A percentile compares a stretch with the other conserved stretches of the same genome.
phyloP scores from a whole-genome alignment of 306 rosid species.

The Senna tora region DNA sequence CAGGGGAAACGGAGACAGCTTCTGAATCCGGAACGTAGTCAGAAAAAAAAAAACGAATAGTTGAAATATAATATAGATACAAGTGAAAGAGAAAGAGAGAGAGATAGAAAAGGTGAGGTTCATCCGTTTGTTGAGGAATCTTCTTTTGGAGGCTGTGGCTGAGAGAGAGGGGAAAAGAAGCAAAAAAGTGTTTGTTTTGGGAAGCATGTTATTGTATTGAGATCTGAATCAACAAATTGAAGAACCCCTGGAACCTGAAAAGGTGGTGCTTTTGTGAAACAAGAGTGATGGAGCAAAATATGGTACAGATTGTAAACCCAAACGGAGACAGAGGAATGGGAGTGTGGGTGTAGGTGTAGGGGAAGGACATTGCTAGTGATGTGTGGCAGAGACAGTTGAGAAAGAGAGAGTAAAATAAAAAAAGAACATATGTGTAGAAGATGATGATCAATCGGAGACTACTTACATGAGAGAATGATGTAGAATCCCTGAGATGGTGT shows the following conservation, averaged over 20 bases:
- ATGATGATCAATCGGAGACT: no score
- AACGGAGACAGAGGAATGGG: slow-evolving; percentile 25
- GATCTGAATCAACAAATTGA: not conserved
- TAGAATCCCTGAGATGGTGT: no score
- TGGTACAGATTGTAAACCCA: not conserved
- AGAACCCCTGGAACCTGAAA: no score
- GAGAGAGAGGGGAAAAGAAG: slow-evolving; percentile 35
- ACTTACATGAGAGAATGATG: no score
- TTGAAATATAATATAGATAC: slow-evolving; percentile 26
- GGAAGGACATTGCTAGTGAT: slow-evolving; percentile 2
- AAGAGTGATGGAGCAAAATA: not conserved
- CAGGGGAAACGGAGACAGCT: slow-evolving; percentile 60
- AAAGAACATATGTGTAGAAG: no score
- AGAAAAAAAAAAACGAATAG: not conserved
- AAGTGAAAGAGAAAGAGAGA: not conserved
- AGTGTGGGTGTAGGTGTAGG: slow-evolving; percentile 17
- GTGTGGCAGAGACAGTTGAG: not conserved
- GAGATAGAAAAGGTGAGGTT: slow-evolving; percentile 44
- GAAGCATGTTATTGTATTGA: no score
- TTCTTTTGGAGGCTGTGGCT: slow-evolving; percentile 34
- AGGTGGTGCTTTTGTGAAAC: slow-evolving; percentile 25
- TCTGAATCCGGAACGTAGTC: slow-evolving; percentile 33
- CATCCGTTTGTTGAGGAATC: slow-evolving; percentile 43
- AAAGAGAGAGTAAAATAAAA: not conserved
- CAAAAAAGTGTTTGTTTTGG: slow-evolving; percentile 15